phyloP scores from a whole-genome alignment of 164 flowering plant genomes.

The Paratinospora sagittata region DNA sequence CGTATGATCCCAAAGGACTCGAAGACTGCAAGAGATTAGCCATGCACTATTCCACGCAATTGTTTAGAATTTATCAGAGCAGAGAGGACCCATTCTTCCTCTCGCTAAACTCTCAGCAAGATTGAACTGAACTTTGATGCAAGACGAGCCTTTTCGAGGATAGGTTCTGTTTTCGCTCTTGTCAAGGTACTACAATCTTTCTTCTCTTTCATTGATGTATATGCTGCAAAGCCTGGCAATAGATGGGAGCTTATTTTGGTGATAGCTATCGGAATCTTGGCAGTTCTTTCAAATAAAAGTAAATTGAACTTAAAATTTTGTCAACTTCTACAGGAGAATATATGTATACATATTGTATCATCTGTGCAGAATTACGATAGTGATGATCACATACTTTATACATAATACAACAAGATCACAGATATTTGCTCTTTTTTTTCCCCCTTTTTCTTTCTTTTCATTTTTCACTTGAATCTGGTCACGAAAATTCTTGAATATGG shows the following conservation, averaged over 20 bases:
- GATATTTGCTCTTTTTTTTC: not conserved
- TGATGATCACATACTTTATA: not conserved
- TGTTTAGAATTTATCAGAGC: slow-evolving; percentile 52
- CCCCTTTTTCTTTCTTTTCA: not conserved
- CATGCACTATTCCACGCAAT: slow-evolving; percentile 45
- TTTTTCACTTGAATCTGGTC: too few species aligned
- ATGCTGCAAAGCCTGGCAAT: not conserved
- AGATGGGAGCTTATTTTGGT: not conserved
- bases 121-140: not conserved
- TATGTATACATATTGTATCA: not conserved
- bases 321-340: not conserved
- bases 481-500: too few species aligned
- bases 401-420: not conserved
- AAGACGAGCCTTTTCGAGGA: not conserved
- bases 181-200: not conserved
- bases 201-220: not conserved
- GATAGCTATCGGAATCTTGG: not conserved
- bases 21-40: slow-evolving; percentile 47
- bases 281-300: not conserved
- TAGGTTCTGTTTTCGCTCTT: too few species aligned
- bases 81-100: slow-evolving; percentile 49
- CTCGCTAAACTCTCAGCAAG: slow-evolving; percentile 14
- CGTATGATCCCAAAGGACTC: slow-evolving; percentile 24
- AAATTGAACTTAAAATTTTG: not conserved
- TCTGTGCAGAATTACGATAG: not conserved